Evolutionary conservation across 176 grass and related monocot species (phyloP).

Genomic region (Melocanna baccifera): DNA sequence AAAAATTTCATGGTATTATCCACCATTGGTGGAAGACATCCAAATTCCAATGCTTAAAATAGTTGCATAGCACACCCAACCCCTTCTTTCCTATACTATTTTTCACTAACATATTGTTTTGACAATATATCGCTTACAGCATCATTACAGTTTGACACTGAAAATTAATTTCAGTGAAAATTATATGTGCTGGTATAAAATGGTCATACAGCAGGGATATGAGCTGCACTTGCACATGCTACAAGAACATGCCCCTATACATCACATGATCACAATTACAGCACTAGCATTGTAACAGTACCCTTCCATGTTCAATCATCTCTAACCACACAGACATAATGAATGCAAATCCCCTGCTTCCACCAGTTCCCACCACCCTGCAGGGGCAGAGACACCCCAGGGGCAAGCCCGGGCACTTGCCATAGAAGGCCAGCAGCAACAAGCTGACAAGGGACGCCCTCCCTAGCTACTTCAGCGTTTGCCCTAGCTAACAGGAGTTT

Average conservation of each 20-base stretch:
- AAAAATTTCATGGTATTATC: neutral
- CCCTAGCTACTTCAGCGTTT: neutral
- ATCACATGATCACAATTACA: neutral
- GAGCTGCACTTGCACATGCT: neutral
- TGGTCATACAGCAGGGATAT: neutral
- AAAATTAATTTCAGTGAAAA: neutral
- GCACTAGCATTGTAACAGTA: neutral
- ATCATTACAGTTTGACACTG: neutral
- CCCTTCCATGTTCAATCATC: slow-evolving; percentile 16
- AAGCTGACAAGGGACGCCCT: neutral
- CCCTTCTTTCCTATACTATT: neutral
- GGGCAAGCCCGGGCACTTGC: neutral
- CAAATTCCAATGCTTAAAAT: neutral
- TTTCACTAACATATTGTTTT: neutral
- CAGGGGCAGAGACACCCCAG: neutral
- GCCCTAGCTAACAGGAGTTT: neutral
- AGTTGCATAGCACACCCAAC: neutral
- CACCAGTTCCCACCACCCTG: neutral
- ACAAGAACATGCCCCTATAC: slow-evolving; percentile 1
- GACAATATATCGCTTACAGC: neutral
- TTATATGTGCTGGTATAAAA: neutral
- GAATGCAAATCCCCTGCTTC: neutral
- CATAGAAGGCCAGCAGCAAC: neutral
- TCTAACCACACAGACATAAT: slow-evolving; percentile 10
- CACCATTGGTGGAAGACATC: neutral